Conservation (phyloP, 805 yeast genomes). For the Blastobotrys muscicola region DNA sequence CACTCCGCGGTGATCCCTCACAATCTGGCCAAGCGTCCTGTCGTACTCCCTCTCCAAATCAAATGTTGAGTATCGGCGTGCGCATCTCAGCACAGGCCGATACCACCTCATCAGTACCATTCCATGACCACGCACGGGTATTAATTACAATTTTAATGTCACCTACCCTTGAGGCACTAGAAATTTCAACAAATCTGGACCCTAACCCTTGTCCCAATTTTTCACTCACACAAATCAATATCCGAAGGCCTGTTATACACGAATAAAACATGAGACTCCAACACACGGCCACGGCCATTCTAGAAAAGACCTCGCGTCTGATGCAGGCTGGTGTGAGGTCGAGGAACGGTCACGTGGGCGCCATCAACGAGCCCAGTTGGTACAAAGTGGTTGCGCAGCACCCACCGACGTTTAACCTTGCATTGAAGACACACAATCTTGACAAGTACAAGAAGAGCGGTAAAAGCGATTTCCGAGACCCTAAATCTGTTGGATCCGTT, state of each 20-base stretch:
- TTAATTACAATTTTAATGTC: too few relatives aligned
- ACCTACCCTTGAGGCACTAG: too few relatives aligned
- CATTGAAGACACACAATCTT: slow-evolving; percentile 32
- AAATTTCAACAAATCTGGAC: too few relatives aligned
- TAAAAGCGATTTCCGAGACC: slow-evolving; percentile 14
- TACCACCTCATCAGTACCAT: too few relatives aligned
- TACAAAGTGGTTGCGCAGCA: slow-evolving; percentile 69
- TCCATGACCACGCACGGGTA: too few relatives aligned
- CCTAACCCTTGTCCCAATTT: background rate
- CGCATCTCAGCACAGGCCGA: too few relatives aligned
- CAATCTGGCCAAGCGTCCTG: slow-evolving; percentile 10
- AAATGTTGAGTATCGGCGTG: background rate
- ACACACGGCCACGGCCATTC: slow-evolving; percentile 63
- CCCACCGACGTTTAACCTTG: slow-evolving; percentile 67
- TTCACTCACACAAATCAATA: slow-evolving; percentile 1
- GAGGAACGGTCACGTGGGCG: slow-evolving; percentile 13
- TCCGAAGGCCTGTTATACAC: too few relatives aligned
- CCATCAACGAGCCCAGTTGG: slow-evolving; percentile 77
- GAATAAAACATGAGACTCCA: slow-evolving; percentile 52
- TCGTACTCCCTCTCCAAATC: slow-evolving; percentile 12
- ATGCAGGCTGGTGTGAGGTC: slow-evolving; percentile 50
- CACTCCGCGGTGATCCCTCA: slow-evolving; percentile 1
- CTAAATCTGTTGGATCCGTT: slow-evolving; percentile 1
- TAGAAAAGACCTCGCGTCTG: slow-evolving; percentile 73
- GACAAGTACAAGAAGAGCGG: slow-evolving; percentile 14